Evolutionary conservation across 2,329 filamentous ascomycete species (phyloP).

Genomic region (Fusarium pseudograminearum): DNA sequence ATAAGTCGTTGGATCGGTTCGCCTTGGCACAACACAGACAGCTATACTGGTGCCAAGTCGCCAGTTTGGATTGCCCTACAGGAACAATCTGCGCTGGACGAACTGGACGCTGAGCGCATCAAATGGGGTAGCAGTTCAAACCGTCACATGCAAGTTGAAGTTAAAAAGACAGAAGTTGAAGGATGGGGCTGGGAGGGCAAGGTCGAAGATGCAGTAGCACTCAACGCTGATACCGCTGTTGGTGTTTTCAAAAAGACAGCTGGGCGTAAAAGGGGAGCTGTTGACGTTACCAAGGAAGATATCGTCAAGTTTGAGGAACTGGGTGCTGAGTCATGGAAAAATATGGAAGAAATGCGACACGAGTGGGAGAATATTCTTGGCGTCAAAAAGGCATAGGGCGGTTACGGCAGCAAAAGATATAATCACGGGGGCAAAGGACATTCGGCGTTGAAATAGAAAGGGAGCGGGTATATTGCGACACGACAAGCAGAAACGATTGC

Average conservation of each 20-base stretch:
- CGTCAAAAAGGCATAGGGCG: constrained; percentile 27
- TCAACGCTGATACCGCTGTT: constrained; percentile 57
- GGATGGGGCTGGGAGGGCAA: constrained; percentile 83
- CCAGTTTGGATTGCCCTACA: constrained; percentile 83
- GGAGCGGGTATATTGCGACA: constrained; percentile 44
- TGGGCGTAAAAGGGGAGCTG: constrained; percentile 69
- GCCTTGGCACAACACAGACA: constrained; percentile 85
- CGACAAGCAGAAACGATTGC: constrained; percentile 24
- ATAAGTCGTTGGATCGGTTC: constrained; percentile 83
- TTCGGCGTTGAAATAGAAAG: constrained; percentile 18
- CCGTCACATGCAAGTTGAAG: constrained; percentile 66
- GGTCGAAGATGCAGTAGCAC: constrained; percentile 59
- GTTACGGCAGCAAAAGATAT: not conserved
- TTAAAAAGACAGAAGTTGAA: constrained; percentile 84
- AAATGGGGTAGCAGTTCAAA: constrained; percentile 90
- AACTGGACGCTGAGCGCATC: constrained; percentile 62
- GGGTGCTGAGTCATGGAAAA: constrained; percentile 72
- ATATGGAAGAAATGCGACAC: constrained; percentile 77
- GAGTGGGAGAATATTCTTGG: constrained; percentile 68
- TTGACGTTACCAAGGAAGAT: constrained; percentile 70
- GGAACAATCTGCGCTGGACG: constrained; percentile 71
- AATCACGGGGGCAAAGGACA: not conserved
- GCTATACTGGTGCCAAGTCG: constrained; percentile 81
- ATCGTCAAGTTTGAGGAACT: constrained; percentile 71
- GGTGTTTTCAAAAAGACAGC: constrained; percentile 64